Base-by-base conservation (phyloP, 2,329 filamentous ascomycete species). In the Pseudogymnoascus sp. region DNA sequence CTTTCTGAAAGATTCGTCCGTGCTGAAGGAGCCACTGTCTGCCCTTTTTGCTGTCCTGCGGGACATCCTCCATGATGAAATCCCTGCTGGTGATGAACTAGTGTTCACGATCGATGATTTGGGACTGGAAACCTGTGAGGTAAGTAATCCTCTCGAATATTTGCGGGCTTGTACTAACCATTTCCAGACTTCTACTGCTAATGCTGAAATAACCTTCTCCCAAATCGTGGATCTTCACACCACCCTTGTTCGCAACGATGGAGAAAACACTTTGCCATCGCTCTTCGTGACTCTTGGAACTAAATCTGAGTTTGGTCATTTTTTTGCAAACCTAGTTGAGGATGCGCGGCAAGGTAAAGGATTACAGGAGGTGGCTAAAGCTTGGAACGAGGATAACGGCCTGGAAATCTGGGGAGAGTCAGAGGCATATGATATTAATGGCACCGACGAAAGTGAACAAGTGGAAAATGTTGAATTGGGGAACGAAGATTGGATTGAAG, bases 151-250 rank as follows among this genome's bases (percentile, higher is more conserved):
- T 4, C 35, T 0, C 57, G 17, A 6, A n/a, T 15, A 40, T 47
- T 38, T 66, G 31, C 8, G 10, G n/a, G 17, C 10, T 19, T 44
- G 11, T 35, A 64, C 78, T 73, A 67, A 69, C 63, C 19, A 17
- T 60, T 64, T 11, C 67, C 13, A 85, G 82, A 78, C 80, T 70
- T 83, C 80, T 47, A 71, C 74, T 40, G 74, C 80, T 70, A 72
- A 79, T 59, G 75, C 77, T 67, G 75, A 79, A 68, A 74, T 82
- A 66, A 80, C 81, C 59, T 75, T 88, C 61, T 76, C 79, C 53
- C 79, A 86, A 64, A 76, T 90, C 50, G 74, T 88, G 64, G 78
- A 83, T 62, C 72, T 87, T 53, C 87, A 87, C 69, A 73, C 86
- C 64, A 77, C 78, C 15, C 75, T 90, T 53, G 79, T 82, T 67